Evolutionary conservation across 2,329 filamentous ascomycete species (phyloP).

Genomic region (Thielaviopsis euricoi): DNA sequence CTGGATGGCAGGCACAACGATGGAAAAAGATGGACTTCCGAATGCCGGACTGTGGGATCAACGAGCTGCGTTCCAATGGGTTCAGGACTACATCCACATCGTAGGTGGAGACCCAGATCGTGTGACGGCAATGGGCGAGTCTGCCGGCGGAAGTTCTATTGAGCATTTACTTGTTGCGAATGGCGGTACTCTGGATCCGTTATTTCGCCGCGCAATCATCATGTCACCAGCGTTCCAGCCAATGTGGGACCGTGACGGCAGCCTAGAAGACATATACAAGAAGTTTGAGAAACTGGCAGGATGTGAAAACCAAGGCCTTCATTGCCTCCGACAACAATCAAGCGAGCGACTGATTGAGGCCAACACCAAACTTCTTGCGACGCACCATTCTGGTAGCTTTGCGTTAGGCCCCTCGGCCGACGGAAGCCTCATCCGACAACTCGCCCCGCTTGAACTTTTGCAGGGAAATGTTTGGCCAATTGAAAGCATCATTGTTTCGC

Average conservation of each 20-base stretch:
- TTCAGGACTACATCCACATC: constrained; percentile 27
- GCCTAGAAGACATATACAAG: constrained; percentile 18
- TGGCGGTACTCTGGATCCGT: constrained; percentile 25
- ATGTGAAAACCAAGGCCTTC: constrained; percentile 16
- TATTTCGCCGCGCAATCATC: constrained; percentile 22
- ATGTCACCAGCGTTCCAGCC: constrained; percentile 22
- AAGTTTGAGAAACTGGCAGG: constrained; percentile 19
- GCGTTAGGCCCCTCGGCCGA: constrained; percentile 20
- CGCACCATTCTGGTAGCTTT: constrained; percentile 17
- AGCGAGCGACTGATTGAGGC: constrained; percentile 15
- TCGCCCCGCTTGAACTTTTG: constrained; percentile 18
- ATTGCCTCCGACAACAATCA: constrained; percentile 17
- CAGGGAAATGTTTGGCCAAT: constrained; percentile 17
- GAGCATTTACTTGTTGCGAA: constrained; percentile 31
- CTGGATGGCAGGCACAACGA: constrained; percentile 27
- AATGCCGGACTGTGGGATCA: constrained; percentile 29
- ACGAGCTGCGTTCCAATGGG: constrained; percentile 30
- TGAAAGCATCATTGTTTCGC: constrained; percentile 18
- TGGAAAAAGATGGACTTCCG: constrained; percentile 25
- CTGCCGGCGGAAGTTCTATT: constrained; percentile 33
- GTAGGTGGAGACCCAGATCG: constrained; percentile 29
- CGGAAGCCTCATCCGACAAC: constrained; percentile 19
- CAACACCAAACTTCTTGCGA: constrained; percentile 17
- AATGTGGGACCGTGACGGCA: constrained; percentile 20
- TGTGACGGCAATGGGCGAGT: constrained; percentile 34